A percentile compares a stretch with the other conserved stretches of the same genome.
Evolutionary conservation across 2,329 filamentous ascomycete genomes (phyloP).

Genomic region (Samsoniella hepiali): DNA sequence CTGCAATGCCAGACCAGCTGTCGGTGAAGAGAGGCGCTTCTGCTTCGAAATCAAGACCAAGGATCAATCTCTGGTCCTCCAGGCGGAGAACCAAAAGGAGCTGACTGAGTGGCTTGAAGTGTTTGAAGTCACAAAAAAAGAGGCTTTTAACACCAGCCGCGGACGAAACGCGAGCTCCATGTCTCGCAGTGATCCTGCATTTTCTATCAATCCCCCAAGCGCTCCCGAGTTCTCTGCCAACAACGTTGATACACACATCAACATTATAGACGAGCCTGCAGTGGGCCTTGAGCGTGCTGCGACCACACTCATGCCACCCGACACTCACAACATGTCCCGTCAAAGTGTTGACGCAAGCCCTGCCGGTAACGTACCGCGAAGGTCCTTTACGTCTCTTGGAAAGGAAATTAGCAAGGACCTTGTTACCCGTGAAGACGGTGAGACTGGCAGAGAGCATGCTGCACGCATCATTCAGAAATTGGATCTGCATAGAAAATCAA

Average conservation of each 20-base stretch:
- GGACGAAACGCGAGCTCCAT: conserved; percentile 46
- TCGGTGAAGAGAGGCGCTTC: conserved; percentile 89
- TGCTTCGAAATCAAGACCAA: conserved; percentile 99
- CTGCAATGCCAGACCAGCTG: conserved; percentile 86
- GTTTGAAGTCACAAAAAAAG: conserved; percentile 91
- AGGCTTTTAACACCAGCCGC: conserved; percentile 74
- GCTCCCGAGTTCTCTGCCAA: conserved; percentile 90
- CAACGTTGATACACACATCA: conserved; percentile 61
- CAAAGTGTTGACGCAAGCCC: conserved; percentile 69
- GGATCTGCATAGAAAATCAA: conserved; percentile 79
- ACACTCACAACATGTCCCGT: conserved; percentile 55
- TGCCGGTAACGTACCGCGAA: conserved; percentile 40
- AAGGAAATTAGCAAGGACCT: conserved; percentile 37
- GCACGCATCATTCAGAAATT: conserved; percentile 89
- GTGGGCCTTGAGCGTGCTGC: conserved; percentile 54
- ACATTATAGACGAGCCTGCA: conserved; percentile 49
- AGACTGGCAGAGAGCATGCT: conserved; percentile 75
- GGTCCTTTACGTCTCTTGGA: conserved; percentile 54
- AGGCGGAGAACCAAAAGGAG: conserved; percentile 88
- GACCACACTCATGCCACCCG: conserved; percentile 61
- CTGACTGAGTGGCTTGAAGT: conserved; percentile 93
- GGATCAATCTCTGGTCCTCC: conserved; percentile 81
- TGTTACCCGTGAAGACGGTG: conserved; percentile 58
- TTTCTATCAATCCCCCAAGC: conserved; percentile 84
- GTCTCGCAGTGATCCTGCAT: conserved; percentile 67